A percentile compares a stretch with the other conserved stretches of the same genome.
These are phyloP conservation scores for Posidonia australis DNA, from an alignment of 106 monocot species.

Conservation along the genomic window DNA sequence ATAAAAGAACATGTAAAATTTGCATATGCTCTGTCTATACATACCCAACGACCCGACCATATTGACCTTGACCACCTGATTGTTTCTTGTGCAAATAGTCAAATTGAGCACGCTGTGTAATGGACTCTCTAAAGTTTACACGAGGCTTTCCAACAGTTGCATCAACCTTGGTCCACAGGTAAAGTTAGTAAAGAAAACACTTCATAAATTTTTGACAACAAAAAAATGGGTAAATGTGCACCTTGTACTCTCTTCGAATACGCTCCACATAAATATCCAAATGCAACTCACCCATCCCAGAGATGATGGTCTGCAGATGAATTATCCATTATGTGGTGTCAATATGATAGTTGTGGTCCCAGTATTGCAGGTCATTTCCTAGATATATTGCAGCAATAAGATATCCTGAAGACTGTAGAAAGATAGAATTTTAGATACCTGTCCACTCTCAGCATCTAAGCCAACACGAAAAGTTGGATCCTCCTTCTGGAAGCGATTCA, in stretches of 20 bases:
- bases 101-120: slow-evolving; percentile 82
- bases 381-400: neutral
- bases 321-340: neutral
- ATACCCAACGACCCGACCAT: slow-evolving; percentile 90
- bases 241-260: slow-evolving; percentile 94
- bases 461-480: slow-evolving; percentile 99
- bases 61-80: slow-evolving; percentile 97
- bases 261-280: slow-evolving; percentile 99
- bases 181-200: neutral
- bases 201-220: neutral
- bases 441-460: slow-evolving; percentile 90
- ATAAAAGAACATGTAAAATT: neutral
- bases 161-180: slow-evolving; percentile 56
- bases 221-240: slow-evolving; percentile 9
- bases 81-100: slow-evolving; percentile 99
- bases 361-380: too few relatives aligned
- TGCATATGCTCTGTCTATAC: slow-evolving; percentile 4
- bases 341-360: neutral
- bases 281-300: slow-evolving; percentile 98
- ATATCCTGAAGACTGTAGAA: neutral
- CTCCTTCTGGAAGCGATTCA: slow-evolving; percentile 92
- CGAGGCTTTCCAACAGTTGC: slow-evolving; percentile 88
- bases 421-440: slow-evolving; percentile 36
- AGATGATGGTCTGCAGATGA: slow-evolving; percentile 81
- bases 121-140: slow-evolving; percentile 90